Base-by-base conservation (phyloP, 176 grass and related monocot genomes). In the Saccharum officinarum region DNA sequence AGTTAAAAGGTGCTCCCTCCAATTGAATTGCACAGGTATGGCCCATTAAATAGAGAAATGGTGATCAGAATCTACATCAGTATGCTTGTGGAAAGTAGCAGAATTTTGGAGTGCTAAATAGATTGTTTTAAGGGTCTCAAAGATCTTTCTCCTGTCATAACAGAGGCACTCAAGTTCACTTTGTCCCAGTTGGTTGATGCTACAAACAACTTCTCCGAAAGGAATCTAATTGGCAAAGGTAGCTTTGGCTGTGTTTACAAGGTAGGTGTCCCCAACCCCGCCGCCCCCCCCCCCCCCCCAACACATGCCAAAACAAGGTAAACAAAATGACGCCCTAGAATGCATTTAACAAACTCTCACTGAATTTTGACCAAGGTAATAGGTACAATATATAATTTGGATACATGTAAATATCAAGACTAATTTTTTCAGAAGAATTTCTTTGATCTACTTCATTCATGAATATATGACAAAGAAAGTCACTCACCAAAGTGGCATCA, bases 211-310 rank as follows among this genome's bases (percentile, higher is more conserved):
- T 79, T 86, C 54, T 86, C 52, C 2, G 8, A 11, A 8, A 55
- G 23, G 46, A 79, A 86, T 60, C 8, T 72, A 40, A 80, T 86
- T 79, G 84, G 76, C 5, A 39, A 72, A 86, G 84, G 84, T 39
- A 38, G 8, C 76, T 79, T 86, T 49, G 54, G 84, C 5, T 71
- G 13, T 72, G 66, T 80, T 72, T 86, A 86, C 76, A 86, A 86
- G 84, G 84, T 86, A 62, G 22, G 4, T 12, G 8, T n/a, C 1
- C 18, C 67, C 3, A 17, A 4, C n/a, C n/a, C n/a, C n/a, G n/a
- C n/a, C n/a, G n/a, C n/a, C n/a, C n/a, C n/a, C n/a, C 36, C 34
- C 36, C 15, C 31, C 67, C 34, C 36, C 7, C 31, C 0, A 60
- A 10, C 22, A 60, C 57, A 10, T 3, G 7, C 15, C 67, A 22